Conservation (phyloP, 2,329 filamentous ascomycete species). For the Penicillium sp. region DNA sequence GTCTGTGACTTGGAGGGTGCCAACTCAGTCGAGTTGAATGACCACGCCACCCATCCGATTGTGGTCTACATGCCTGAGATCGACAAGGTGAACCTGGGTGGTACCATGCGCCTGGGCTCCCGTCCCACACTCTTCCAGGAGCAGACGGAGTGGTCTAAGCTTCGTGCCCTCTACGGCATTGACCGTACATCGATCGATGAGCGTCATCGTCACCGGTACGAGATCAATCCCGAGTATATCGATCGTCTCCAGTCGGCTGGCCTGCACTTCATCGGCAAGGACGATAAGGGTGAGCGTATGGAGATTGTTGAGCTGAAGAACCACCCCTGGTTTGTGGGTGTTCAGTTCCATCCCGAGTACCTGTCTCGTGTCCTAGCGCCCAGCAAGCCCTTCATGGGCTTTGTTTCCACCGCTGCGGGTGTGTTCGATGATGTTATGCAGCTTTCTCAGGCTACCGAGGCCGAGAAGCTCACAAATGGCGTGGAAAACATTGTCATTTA, state of each 20-base stretch:
- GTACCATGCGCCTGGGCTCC: constrained; percentile 83
- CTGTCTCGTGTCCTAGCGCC: constrained; percentile 74
- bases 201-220: constrained; percentile 86
- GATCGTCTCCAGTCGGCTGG: constrained; percentile 70
- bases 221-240: constrained; percentile 82
- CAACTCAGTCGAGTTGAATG: constrained; percentile 61
- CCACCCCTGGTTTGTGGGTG: constrained; percentile 82
- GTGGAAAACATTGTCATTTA: constrained; percentile 20
- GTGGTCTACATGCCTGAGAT: constrained; percentile 95
- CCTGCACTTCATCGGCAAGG: constrained; percentile 77
- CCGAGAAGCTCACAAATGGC: constrained; percentile 17
- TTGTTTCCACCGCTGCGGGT: constrained; percentile 77
- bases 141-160: constrained; percentile 75
- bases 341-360: constrained; percentile 91
- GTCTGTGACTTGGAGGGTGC: constrained; percentile 67
- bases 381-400: constrained; percentile 78
- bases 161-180: constrained; percentile 73
- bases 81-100: constrained; percentile 75
- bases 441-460: constrained; percentile 15
- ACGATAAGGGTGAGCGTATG: constrained; percentile 77
- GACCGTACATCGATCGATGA: constrained; percentile 62
- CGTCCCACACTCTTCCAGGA: constrained; percentile 76
- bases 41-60: constrained; percentile 65
- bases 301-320: constrained; percentile 82
- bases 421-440: constrained; percentile 57